These are phyloP conservation scores for Dillenia turbinata DNA, from an alignment of 164 flowering plant genomes.

Conservation along the genomic window DNA sequence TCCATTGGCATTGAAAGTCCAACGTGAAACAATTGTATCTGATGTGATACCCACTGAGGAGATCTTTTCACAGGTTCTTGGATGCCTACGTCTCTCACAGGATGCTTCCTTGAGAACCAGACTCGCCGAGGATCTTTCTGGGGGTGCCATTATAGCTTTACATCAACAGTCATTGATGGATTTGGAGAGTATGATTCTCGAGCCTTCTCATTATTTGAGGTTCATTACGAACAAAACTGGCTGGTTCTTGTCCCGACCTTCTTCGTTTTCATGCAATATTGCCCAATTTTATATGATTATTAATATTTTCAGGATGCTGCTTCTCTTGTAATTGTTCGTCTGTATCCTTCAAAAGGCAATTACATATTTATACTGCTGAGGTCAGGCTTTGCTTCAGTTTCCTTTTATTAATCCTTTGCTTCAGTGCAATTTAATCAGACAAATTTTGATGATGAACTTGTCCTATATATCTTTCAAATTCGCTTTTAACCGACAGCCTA, in stretches of 20 bases:
- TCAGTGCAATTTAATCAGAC: not conserved
- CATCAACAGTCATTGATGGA: constrained; percentile 73
- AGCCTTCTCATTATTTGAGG: constrained; percentile 87
- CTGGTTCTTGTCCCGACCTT: not conserved
- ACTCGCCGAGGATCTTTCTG: constrained; percentile 62
- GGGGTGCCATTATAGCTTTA: constrained; percentile 36
- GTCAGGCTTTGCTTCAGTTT: constrained; percentile 24
- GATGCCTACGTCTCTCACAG: constrained; percentile 78
- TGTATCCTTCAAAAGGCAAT: constrained; percentile 51
- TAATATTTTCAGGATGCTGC: constrained; percentile 65
- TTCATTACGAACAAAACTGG: constrained; percentile 17
- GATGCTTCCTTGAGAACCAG: constrained; percentile 51
- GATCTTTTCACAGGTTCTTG: constrained; percentile 69
- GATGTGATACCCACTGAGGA: constrained; percentile 52
- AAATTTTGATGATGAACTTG: too few relatives aligned
- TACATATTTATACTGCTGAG: constrained; percentile 56
- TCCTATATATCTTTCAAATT: too few relatives aligned
- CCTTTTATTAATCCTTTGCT: not conserved
- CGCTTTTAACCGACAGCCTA: too few relatives aligned
- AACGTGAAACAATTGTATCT: constrained; percentile 65
- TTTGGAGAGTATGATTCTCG: constrained; percentile 93
- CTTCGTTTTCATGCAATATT: not conserved
- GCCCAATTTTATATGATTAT: not conserved
- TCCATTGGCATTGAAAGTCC: constrained; percentile 54
- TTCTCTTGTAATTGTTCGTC: constrained; percentile 66